A percentile compares a stretch with the other conserved stretches of the same genome.
These are phyloP conservation scores for Pontederia paniculata DNA, from an alignment of 176 grass and related monocot genomes.

Conservation along the genomic window DNA sequence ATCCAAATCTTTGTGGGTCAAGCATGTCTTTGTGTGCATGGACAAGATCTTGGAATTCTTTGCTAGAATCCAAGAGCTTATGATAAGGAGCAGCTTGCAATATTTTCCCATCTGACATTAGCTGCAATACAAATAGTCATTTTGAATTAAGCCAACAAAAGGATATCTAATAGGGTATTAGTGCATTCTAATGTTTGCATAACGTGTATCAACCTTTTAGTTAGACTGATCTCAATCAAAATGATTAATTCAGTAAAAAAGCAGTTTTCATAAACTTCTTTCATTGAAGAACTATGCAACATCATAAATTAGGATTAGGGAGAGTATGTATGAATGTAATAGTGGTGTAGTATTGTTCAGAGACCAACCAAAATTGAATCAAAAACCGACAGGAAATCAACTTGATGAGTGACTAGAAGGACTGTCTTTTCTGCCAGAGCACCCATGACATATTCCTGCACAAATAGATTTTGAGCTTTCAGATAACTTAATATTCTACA, in stretches of 20 bases:
- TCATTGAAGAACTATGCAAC: too few relatives aligned
- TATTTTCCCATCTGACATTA: slow-evolving; percentile 76
- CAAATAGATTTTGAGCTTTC: slow-evolving; percentile 3
- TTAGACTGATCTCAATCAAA: too few relatives aligned
- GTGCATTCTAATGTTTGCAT: background rate
- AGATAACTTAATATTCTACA: background rate
- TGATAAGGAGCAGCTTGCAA: slow-evolving; percentile 44
- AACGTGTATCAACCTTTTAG: too few relatives aligned
- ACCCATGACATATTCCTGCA: slow-evolving; percentile 78
- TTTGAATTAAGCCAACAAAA: background rate
- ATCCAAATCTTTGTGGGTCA: slow-evolving; percentile 32
- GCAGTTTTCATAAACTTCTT: too few relatives aligned
- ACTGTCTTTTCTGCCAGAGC: slow-evolving; percentile 74
- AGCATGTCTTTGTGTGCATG: slow-evolving; percentile 62
- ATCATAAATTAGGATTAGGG: too few relatives aligned
- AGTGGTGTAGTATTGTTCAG: too few relatives aligned
- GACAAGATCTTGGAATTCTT: slow-evolving; percentile 81
- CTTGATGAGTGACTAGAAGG: slow-evolving; percentile 86
- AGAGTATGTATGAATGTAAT: too few relatives aligned
- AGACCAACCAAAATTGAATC: slow-evolving; percentile 51
- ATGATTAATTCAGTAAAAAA: too few relatives aligned
- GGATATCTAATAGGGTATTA: background rate
- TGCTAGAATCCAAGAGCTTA: slow-evolving; percentile 39
- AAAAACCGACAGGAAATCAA: slow-evolving; percentile 80
- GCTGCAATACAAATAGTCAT: slow-evolving; percentile 30